phyloP scores from a whole-genome alignment of 495 filamentous ascomycete species.

The Penicillium ochrochloron region DNA sequence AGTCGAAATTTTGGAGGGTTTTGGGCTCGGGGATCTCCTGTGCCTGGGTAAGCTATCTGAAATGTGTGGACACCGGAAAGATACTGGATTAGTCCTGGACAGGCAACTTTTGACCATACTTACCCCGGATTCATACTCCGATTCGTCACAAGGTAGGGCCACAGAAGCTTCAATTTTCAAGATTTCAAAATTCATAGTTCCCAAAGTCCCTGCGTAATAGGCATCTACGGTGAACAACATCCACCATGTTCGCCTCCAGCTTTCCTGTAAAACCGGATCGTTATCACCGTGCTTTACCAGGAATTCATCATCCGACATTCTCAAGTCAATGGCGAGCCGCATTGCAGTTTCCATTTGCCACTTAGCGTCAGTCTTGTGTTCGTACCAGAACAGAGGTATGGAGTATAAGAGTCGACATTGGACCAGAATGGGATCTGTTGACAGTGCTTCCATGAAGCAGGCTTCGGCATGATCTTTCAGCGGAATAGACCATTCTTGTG shows the following conservation, averaged over 20 bases:
- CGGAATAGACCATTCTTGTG: constrained; percentile 27
- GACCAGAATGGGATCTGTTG: constrained; percentile 41
- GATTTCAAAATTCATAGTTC: constrained; percentile 50
- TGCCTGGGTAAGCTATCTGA: constrained; percentile 6
- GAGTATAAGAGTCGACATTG: constrained; percentile 41
- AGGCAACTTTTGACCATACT: constrained; percentile 32
- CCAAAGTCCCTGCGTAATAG: constrained; percentile 37
- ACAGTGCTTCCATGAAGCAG: constrained; percentile 61
- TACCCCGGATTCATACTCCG: constrained; percentile 68
- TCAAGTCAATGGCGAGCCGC: constrained; percentile 44
- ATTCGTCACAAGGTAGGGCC: constrained; percentile 76
- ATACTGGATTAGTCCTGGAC: too few relatives aligned
- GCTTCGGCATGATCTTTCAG: constrained; percentile 28
- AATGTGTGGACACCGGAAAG: neutral
- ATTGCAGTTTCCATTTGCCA: constrained; percentile 29
- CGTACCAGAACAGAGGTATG: constrained; percentile 40
- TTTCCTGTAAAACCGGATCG: constrained; percentile 33
- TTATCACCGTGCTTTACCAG: constrained; percentile 21
- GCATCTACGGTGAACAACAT: constrained; percentile 37
- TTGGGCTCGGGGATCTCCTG: constrained; percentile 65
- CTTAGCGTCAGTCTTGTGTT: constrained; percentile 30
- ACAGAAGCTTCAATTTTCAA: constrained; percentile 61
- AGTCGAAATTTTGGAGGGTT: constrained; percentile 72
- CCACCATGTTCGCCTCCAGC: constrained; percentile 48
- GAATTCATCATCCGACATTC: constrained; percentile 31